Conservation (phyloP, 305 asterid species). For the Plantago coronopus region DNA sequence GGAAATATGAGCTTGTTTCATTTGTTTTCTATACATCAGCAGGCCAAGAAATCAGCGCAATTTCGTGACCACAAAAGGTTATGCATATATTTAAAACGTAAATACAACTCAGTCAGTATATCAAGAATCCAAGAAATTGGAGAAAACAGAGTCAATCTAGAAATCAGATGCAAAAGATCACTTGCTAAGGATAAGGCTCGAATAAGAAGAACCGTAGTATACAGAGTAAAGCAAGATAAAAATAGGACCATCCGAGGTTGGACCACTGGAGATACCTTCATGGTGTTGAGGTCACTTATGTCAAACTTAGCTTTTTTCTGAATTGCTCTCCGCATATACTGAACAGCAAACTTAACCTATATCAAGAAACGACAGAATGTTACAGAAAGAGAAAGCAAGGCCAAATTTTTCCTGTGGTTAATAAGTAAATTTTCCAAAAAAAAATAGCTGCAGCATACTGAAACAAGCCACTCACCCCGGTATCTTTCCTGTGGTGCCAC, state of each 20-base stretch:
- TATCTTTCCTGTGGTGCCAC: constrained; percentile 77
- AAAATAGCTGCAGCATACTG: neutral
- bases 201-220: neutral
- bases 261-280: constrained; percentile 65
- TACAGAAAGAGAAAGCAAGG: neutral
- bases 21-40: too few species aligned
- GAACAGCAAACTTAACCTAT: constrained; percentile 89
- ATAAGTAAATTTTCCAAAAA: too few species aligned
- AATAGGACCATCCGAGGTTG: constrained; percentile 15
- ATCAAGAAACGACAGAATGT: constrained; percentile 13
- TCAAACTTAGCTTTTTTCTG: constrained; percentile 85
- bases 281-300: constrained; percentile 66
- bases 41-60: too few species aligned
- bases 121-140: too few species aligned
- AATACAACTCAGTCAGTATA: too few species aligned
- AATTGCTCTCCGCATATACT: constrained; percentile 75
- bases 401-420: neutral
- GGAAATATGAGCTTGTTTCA: too few species aligned
- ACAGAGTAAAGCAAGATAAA: neutral
- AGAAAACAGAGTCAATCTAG: too few species aligned
- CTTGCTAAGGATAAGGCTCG: neutral
- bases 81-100: too few species aligned
- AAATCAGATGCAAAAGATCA: too few species aligned
- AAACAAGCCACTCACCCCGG: constrained; percentile 54
- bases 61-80: too few species aligned